Conservation (phyloP, 2,329 filamentous ascomycete genomes). For the Fusarium mangiferae region DNA sequence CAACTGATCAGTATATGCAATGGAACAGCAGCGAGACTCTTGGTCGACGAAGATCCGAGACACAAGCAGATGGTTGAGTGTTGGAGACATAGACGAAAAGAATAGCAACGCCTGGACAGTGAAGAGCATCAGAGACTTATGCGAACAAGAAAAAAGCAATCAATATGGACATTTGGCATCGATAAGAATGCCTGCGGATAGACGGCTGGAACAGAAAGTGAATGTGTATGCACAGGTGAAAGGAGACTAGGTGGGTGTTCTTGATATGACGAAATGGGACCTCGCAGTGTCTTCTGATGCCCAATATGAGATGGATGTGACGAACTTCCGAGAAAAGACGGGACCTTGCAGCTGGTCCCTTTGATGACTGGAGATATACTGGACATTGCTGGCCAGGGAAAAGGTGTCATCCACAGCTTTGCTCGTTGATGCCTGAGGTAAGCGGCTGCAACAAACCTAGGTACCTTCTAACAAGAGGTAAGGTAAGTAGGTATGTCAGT, state of each 20-base stretch:
- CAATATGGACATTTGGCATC: background rate
- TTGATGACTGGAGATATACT: too few species aligned
- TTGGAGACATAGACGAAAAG: background rate
- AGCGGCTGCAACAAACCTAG: background rate
- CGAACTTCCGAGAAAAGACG: too few species aligned
- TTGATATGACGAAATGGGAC: background rate
- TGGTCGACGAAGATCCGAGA: background rate
- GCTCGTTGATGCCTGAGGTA: slow-evolving; percentile 1
- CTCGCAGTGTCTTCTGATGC: background rate
- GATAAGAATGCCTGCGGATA: background rate
- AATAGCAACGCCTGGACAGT: background rate
- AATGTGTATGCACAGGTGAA: background rate
- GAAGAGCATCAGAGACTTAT: background rate
- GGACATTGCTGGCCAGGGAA: background rate
- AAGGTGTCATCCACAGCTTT: background rate
- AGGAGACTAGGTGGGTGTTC: background rate
- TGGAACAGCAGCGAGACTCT: background rate
- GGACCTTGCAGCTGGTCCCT: background rate
- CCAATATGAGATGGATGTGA: background rate
- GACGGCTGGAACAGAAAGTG: background rate
- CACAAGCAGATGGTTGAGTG: background rate
- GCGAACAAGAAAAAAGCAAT: background rate
- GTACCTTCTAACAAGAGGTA: background rate
- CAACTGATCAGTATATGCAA: background rate
- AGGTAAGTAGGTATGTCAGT: too few species aligned